Percentiles rank a stretch among this genome's conserved stretches.
phyloP scores from a whole-genome alignment of 2,329 filamentous ascomycete species.

The Dactylellina haptotyla region DNA sequence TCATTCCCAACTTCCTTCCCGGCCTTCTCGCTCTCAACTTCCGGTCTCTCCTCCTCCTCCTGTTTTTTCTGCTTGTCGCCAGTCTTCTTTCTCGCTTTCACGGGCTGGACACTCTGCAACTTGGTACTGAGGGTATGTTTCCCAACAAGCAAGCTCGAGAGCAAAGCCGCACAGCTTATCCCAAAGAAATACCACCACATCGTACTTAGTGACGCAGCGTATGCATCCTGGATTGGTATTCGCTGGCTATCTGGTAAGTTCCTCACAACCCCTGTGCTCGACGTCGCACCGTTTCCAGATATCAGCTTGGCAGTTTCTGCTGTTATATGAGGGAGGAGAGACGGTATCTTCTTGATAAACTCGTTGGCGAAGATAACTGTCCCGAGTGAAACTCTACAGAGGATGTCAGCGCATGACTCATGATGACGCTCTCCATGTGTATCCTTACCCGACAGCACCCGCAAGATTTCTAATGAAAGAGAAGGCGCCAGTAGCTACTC shows the following conservation, averaged over 20 bases:
- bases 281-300: slow-evolving; percentile 70
- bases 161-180: slow-evolving; percentile 38
- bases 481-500: slow-evolving; percentile 72
- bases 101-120: slow-evolving; percentile 55
- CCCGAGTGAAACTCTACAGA: slow-evolving; percentile 65
- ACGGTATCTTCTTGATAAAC: slow-evolving; percentile 69
- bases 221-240: slow-evolving; percentile 56
- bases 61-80: slow-evolving; percentile 25
- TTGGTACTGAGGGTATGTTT: slow-evolving; percentile 57
- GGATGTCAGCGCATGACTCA: slow-evolving; percentile 59
- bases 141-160: slow-evolving; percentile 47
- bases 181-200: slow-evolving; percentile 59
- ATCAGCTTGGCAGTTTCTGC: slow-evolving; percentile 66
- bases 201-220: slow-evolving; percentile 56
- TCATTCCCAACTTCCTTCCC: slow-evolving; percentile 16
- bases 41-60: slow-evolving; percentile 15
- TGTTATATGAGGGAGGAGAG: slow-evolving; percentile 66
- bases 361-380: slow-evolving; percentile 82
- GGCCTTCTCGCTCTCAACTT: slow-evolving; percentile 12
- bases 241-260: slow-evolving; percentile 65
- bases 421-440: not conserved
- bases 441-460: slow-evolving; percentile 63
- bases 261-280: slow-evolving; percentile 70
- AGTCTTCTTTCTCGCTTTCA: slow-evolving; percentile 43
- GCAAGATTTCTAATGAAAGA: slow-evolving; percentile 70